Percentiles rank a stretch among this genome's conserved stretches.
Conservation (phyloP, 495 filamentous ascomycete genomes). For the Choiromyces venosus region DNA sequence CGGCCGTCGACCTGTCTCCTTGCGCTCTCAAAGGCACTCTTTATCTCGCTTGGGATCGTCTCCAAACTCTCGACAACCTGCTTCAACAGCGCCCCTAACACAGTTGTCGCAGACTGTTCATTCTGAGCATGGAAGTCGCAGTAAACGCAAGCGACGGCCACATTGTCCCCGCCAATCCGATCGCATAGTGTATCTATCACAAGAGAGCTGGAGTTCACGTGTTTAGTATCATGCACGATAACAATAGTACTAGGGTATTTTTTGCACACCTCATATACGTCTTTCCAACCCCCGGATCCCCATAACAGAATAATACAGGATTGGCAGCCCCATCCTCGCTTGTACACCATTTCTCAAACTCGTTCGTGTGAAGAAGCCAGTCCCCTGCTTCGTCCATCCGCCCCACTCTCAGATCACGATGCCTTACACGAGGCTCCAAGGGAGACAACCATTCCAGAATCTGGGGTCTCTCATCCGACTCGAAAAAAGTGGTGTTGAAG, state of each 20-base stretch:
- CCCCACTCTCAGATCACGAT: background rate
- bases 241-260: too few relatives aligned
- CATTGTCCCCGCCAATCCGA: too few relatives aligned
- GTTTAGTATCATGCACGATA: background rate
- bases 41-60: too few relatives aligned
- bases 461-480: background rate
- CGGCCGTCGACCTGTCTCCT: too few relatives aligned
- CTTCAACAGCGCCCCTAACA: too few relatives aligned
- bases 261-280: background rate
- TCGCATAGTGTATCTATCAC: too few relatives aligned
- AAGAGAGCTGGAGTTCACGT: background rate
- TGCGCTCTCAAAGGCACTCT: too few relatives aligned
- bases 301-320: background rate
- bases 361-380: background rate
- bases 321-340: background rate
- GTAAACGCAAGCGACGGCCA: too few relatives aligned
- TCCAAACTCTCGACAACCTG: too few relatives aligned
- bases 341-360: background rate
- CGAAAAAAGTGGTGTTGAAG: too few relatives aligned
- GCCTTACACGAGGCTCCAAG: background rate
- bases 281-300: background rate
- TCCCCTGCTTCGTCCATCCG: background rate
- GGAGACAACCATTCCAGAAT: background rate
- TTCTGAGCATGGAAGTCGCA: too few relatives aligned
- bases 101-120: too few relatives aligned